phyloP scores from a whole-genome alignment of 2,329 filamentous ascomycete species.

The Emmonsia crescens region DNA sequence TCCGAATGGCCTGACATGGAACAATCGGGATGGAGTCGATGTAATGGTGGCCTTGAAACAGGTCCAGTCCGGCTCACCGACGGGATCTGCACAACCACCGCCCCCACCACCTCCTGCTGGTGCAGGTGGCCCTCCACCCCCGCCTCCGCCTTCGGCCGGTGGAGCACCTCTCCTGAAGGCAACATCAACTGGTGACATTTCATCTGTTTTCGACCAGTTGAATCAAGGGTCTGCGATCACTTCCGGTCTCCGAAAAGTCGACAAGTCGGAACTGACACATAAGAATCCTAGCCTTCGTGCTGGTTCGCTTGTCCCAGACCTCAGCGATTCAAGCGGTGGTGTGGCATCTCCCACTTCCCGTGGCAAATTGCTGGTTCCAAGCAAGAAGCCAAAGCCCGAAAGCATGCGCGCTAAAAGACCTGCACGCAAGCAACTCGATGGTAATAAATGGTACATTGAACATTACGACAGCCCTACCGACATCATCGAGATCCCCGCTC shows the following conservation, averaged over 20 bases:
- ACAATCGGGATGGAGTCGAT: conserved; percentile 60
- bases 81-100: conserved; percentile 37
- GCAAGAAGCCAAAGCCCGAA: conserved; percentile 77
- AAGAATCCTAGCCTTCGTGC: conserved; percentile 86
- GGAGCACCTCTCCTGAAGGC: conserved; percentile 37
- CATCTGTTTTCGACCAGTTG: conserved; percentile 81
- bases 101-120: conserved; percentile 41
- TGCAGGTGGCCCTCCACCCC: conserved; percentile 54
- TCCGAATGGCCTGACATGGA: conserved; percentile 73
- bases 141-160: conserved; percentile 59
- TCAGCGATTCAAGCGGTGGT: conserved; percentile 43
- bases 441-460: conserved; percentile 93
- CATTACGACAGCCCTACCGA: conserved; percentile 72
- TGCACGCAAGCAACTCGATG: conserved; percentile 64
- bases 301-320: conserved; percentile 55
- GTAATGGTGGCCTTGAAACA: conserved; percentile 58
- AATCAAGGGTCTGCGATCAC: conserved; percentile 88
- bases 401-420: conserved; percentile 77
- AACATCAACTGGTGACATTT: conserved; percentile 52
- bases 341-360: conserved; percentile 41
- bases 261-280: conserved; percentile 93
- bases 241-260: conserved; percentile 80
- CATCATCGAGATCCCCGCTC: conserved; percentile 70
- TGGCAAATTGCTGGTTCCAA: conserved; percentile 76
- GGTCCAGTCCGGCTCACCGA: conserved; percentile 33